Base-by-base conservation (phyloP, 108 stramenopile species). In the Phaeodactylum tricornutum region DNA sequence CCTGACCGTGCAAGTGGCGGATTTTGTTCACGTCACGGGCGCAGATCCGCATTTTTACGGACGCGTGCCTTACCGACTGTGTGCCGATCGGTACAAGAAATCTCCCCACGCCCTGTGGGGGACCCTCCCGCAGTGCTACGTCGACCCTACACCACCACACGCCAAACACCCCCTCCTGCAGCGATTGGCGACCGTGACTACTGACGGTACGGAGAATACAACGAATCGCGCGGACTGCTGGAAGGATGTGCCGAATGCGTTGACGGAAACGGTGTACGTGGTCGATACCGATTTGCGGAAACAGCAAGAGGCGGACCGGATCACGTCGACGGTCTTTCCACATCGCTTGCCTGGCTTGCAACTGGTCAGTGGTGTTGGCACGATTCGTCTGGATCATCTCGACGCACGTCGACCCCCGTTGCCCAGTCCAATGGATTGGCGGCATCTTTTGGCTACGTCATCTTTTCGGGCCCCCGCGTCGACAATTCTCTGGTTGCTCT, bases 21-120 rank as follows among this genome's bases (percentile, higher is more conserved):
- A 22, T 31, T 90, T 85, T 57, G 41, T 67, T 12, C 38, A 42
- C 39, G 7, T 59, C 2, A 41, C 47, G 66, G 74, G 76, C 20
- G 68, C 81, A n/a, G 74, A 83, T 53, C 76, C 69, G 21, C 29
- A 57, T 27, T 84, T 82, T 65, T 91, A 86, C 52, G 49, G 67
- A 2, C 50, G 53, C 16, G 67, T 81, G 22, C 81, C 82, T 4
- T 83, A 81, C 57, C 58, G 77, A 16, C 62, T 91, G 28, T 78
- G 79, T 16, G 57, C 79, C 29, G 57, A 66, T 4, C 65, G 70
- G 27, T 70, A 81, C 39, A 43, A 65, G 36, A 91, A 91, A 56
- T 91, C 89, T 16, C 89, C 89, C 1, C 89, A 91, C 51, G 70
- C 89, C 15, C 64, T 87, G 0, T 91, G 89, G 89, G 89, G 89